These are phyloP conservation scores for Talaromyces verruculosus DNA, from an alignment of 2,329 filamentous ascomycete species.

Conservation along the genomic window DNA sequence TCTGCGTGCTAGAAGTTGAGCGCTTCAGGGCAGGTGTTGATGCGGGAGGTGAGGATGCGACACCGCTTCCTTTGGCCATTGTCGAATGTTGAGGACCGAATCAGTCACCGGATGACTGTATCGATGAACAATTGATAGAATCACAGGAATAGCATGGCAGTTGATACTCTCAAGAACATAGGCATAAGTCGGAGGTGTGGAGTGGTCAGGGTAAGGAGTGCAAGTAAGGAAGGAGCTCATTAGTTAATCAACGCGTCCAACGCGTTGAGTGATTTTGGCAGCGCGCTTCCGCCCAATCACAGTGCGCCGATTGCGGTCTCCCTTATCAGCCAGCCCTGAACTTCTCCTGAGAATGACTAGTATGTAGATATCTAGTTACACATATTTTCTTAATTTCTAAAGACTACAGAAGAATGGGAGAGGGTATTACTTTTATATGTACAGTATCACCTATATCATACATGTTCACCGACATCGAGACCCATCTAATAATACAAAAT, in stretches of 20 bases:
- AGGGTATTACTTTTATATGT: not conserved
- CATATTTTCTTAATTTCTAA: not conserved
- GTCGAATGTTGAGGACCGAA: conserved; percentile 16
- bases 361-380: not conserved
- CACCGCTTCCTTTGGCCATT: conserved; percentile 42
- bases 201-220: conserved; percentile 19
- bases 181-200: not conserved
- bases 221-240: conserved; percentile 24
- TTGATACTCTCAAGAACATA: not conserved
- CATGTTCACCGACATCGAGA: not conserved
- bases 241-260: conserved; percentile 25
- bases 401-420: not conserved
- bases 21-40: conserved; percentile 43
- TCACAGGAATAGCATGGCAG: not conserved
- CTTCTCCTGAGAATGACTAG: not conserved
- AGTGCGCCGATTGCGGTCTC: not conserved
- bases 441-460: conserved; percentile 1
- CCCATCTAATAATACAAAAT: conserved; percentile 5
- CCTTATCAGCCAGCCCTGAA: not conserved
- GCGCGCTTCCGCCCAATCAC: not conserved
- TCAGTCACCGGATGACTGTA: conserved; percentile 27
- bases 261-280: conserved; percentile 39
- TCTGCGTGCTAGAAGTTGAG: conserved; percentile 43
- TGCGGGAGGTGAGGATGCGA: conserved; percentile 37
- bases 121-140: conserved; percentile 14